phyloP scores from a whole-genome alignment of 73 alveolate species.

The Tetrahymena thermophila region DNA sequence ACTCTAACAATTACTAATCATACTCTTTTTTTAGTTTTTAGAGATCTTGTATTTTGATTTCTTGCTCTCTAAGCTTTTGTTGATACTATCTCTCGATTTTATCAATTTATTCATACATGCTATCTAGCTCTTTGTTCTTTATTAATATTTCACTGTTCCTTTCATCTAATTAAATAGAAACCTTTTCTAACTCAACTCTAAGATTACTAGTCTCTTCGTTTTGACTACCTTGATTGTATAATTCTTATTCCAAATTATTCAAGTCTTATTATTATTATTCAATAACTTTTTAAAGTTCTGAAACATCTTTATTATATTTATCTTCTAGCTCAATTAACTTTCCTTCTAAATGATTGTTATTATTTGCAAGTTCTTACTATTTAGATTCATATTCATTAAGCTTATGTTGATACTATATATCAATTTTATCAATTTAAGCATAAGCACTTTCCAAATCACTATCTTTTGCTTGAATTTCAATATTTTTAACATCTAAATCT shows the following conservation, averaged over 20 bases:
- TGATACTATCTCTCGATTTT: not conserved
- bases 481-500: not conserved
- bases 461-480: not conserved
- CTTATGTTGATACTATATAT: not conserved
- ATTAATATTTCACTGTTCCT: not conserved
- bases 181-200: not conserved
- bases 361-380: not conserved
- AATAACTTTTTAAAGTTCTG: not conserved
- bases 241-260: not conserved
- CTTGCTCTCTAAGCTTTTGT: not conserved
- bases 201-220: not conserved
- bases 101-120: not conserved
- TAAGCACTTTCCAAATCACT: not conserved
- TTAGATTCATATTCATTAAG: not conserved
- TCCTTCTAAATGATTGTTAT: not conserved
- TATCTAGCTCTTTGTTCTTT: not conserved
- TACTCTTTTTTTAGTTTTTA: not conserved
- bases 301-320: not conserved
- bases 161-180: not conserved
- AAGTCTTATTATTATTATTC: not conserved
- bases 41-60: not conserved
- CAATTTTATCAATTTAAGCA: not conserved
- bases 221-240: not conserved
- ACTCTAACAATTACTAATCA: not conserved
- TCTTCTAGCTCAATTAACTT: not conserved